Evolutionary conservation across 768 basidiomycete genomes (phyloP).

Genomic region (Brasilioporus rufonigricans): DNA sequence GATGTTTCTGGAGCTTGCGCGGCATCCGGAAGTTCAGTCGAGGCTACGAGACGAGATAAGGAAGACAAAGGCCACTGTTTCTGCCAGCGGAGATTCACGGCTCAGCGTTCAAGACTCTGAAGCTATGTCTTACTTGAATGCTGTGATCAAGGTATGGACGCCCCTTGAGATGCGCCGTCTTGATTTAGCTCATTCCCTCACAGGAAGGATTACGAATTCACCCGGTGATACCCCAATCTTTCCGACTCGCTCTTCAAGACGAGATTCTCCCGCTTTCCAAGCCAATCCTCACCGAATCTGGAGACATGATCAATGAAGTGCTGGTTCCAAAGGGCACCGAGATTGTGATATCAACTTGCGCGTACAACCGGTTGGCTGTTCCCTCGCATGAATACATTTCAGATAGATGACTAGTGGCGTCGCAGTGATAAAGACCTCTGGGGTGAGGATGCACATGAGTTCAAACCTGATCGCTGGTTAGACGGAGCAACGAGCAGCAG

Average conservation of each 20-base stretch:
- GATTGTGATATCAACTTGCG: slow-evolving; percentile 48
- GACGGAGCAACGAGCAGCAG: neutral
- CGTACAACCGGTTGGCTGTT: slow-evolving; percentile 49
- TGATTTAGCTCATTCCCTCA: neutral
- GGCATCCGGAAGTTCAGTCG: slow-evolving; percentile 52
- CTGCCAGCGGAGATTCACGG: neutral
- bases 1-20: slow-evolving; percentile 60
- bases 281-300: slow-evolving; percentile 45
- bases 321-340: slow-evolving; percentile 50
- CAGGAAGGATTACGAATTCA: slow-evolving; percentile 47
- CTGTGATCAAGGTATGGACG: slow-evolving; percentile 31
- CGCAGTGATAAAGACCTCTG: slow-evolving; percentile 20
- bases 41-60: slow-evolving; percentile 45
- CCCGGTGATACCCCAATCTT: slow-evolving; percentile 47
- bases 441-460: slow-evolving; percentile 26
- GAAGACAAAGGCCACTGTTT: neutral
- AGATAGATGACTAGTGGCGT: neutral
- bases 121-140: slow-evolving; percentile 44
- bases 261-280: slow-evolving; percentile 59
- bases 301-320: slow-evolving; percentile 41
- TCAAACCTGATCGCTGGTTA: slow-evolving; percentile 16
- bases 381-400: neutral
- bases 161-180: slow-evolving; percentile 20
- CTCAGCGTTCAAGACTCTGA: slow-evolving; percentile 40
- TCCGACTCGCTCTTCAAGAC: slow-evolving; percentile 48